Base-by-base conservation (phyloP, 352 stramenopile species). In the Phytophthora crassamura region DNA sequence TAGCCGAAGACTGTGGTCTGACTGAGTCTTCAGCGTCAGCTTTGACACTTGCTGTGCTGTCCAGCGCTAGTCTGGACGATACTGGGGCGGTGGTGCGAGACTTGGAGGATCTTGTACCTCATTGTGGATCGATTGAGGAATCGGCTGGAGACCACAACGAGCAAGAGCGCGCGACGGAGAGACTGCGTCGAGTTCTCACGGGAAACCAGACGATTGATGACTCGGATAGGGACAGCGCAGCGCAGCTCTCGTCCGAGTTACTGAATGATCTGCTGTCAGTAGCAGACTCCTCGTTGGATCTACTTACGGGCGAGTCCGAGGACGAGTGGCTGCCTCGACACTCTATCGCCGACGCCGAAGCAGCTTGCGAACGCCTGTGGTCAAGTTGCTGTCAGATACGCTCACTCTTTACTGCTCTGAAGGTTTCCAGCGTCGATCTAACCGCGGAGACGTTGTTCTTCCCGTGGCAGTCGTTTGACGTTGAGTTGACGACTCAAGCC, bases 181-280 rank as follows among this genome's bases (percentile, higher is more conserved):
- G 16, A 6, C 34, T 82, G 7, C 33, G 65, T 15, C 55, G 43
- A 38, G 11, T 64, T 8, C 8, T 67, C 28, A 30, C 25, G 4
- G 25, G 6, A 30, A 36, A 18, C 20, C 7, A 60, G 15, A 18
- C 30, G 1, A 7, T 47, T 35, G 5, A 28, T 34, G 16, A 18
- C 30, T 9, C 9, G 25, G 28, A 46, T 7, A 33, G 18, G 11
- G 33, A 59, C 11, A 28, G 50, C 42, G 50, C 56, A 35, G 33
- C 50, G 2, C 22, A 22, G 11, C 47, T 68, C 9, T 81, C 73
- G 1, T 43, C 58, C 0, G 69, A 74, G 18, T 16, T 81, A 18
- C 36, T 78, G 3, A 72, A 34, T 30, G 73, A 81, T 18, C 15
- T 78, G 14, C 12, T 78, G 25, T 69, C 59, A 5, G 33, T 78